These are phyloP conservation scores for Plasmodium gallinaceum DNA, from an alignment of 169 alveolate genomes.

Conservation along the genomic window DNA sequence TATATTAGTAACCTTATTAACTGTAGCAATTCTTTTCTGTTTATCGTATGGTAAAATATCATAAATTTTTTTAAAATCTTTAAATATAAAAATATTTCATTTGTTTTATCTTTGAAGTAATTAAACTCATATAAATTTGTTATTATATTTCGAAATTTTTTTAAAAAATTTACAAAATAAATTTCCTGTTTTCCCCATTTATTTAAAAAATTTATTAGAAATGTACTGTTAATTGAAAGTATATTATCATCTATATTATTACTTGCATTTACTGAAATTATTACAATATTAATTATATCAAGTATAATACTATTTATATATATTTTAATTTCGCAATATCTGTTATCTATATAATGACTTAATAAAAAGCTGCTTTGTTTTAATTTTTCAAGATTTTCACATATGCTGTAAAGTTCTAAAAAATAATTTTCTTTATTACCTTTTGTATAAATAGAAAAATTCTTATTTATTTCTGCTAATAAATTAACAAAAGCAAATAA, in stretches of 20 bases:
- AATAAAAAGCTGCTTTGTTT: conserved; percentile 13
- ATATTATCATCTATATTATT: conserved; percentile 5
- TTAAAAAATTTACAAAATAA: conserved; percentile 16
- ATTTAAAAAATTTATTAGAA: conserved; percentile 35
- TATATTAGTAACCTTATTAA: conserved; percentile 14
- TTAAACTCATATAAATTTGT: conserved; percentile 22
- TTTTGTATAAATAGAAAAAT: neutral
- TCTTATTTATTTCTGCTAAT: conserved; percentile 28
- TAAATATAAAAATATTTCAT: conserved; percentile 41
- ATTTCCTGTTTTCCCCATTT: conserved; percentile 38
- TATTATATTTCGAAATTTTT: conserved; percentile 32
- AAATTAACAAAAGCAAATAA: conserved; percentile 45
- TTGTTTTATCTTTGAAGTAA: conserved; percentile 26
- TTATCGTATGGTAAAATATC: conserved; percentile 17
- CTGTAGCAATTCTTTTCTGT: conserved; percentile 34
- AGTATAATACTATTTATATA: conserved; percentile 50
- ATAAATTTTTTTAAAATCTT: conserved; percentile 53
- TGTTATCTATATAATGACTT: conserved; percentile 8
- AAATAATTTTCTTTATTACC: neutral
- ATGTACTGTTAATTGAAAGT: conserved; percentile 25
- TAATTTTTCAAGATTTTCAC: conserved; percentile 14
- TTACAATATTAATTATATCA: conserved; percentile 26
- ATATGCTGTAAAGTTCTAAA: conserved; percentile 1
- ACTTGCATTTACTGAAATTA: neutral
- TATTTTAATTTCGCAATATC: conserved; percentile 1